Base-by-base conservation (phyloP, 352 stramenopile species). In the Phytophthora lateralis region DNA sequence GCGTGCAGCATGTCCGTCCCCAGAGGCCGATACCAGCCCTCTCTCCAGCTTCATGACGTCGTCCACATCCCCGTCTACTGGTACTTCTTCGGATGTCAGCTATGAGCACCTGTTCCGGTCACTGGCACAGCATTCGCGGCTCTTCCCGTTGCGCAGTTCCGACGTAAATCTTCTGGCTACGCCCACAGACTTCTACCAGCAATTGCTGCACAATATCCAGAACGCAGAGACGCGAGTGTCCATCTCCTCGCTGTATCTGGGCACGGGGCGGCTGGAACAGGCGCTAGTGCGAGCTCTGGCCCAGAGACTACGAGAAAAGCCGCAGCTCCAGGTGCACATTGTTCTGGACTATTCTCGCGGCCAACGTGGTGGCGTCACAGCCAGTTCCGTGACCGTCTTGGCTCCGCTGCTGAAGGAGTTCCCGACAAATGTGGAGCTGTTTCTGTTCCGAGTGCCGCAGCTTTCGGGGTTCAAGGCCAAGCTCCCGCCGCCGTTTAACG, bases 401-500 rank as follows among this genome's bases (percentile, higher is more conserved):
- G 69, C 72, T 30, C 67, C 65, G 14, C 47, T 93, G 2, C 29
- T 91, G 5, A 42, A 59, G 18, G 46, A 75, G 11, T 89, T 87
- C 53, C 81, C 81, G 5, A 21, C 53, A 35, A 85, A 85, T 39
- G 73, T 90, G 6, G 21, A 76, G 60, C 63, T 92, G 11, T 82
- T 73, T 54, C 50, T 92, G 24, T 92, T 90, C 71, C 85, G 84
- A 20, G 80, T 92, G 2, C 83, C 83, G 21, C 83, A 92, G 57
- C 79, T 92, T 1, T 78, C 80, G 12, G 77, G 79, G 1, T 54
- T 87, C 17, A 81, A 79, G 26, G 78, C 80, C 3, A 80, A 71
- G 39, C 61, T 93, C 5, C 83, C 83, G 6, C 80, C 85, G 27
- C 85, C 83, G 4, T 92, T 89, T 48, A 92, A 95, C 45, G 86